These are phyloP conservation scores for Wickerhamomyces canadensis DNA, from an alignment of 805 yeast species.

Conservation along the genomic window DNA sequence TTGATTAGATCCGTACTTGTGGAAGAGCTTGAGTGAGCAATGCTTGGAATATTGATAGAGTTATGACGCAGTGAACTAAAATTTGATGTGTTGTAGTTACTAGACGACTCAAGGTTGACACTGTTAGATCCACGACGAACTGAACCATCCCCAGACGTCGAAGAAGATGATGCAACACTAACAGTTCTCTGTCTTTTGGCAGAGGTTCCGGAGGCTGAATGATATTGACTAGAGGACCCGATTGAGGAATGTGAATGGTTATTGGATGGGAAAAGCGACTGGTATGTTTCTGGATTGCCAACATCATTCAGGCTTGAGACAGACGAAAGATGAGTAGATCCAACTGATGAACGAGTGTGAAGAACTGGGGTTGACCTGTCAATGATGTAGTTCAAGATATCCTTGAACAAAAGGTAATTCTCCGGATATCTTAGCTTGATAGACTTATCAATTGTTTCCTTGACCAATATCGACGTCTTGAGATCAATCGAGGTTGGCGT, in stretches of 20 bases:
- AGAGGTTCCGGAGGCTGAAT: neutral
- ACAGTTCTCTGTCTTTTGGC: too few relatives aligned
- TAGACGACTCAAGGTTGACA: too few relatives aligned
- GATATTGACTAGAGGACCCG: neutral
- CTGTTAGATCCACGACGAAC: too few relatives aligned
- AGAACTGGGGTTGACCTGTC: neutral
- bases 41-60: too few relatives aligned
- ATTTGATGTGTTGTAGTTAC: too few relatives aligned
- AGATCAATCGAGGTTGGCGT: slow-evolving; percentile 1
- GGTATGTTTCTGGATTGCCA: neutral
- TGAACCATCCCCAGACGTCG: too few relatives aligned
- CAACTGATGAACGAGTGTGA: neutral
- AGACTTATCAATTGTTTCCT: slow-evolving; percentile 7
- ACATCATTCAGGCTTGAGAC: neutral
- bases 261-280: neutral
- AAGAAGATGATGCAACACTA: too few relatives aligned
- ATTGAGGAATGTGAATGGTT: neutral
- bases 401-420: slow-evolving; percentile 20
- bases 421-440: slow-evolving; percentile 23
- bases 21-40: too few relatives aligned
- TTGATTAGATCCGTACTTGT: too few relatives aligned
- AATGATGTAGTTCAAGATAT: neutral
- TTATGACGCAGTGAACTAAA: too few relatives aligned
- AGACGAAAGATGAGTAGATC: neutral
- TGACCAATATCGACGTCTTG: slow-evolving; percentile 9